These are phyloP conservation scores for Aureobasidium sp. DNA, from an alignment of 2,329 filamentous ascomycete species.

Conservation along the genomic window DNA sequence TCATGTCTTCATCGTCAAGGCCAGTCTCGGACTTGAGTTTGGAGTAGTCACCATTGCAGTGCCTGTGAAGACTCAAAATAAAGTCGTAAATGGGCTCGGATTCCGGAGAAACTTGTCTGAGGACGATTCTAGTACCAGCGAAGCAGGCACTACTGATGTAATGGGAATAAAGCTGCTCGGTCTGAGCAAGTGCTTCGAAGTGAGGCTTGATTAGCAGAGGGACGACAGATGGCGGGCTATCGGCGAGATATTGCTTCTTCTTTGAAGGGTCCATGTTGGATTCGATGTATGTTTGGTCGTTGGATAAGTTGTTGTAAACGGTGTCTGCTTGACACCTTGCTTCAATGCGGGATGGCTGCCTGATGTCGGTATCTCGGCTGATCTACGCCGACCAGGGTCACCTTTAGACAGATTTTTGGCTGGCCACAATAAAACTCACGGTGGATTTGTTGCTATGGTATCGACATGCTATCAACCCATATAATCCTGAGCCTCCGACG, in stretches of 20 bases:
- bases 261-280: conserved; percentile 36
- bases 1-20: conserved; percentile 34
- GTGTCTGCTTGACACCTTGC: conserved; percentile 7
- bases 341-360: not conserved
- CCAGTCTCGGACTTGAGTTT: conserved; percentile 36
- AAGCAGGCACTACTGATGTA: conserved; percentile 56
- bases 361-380: not conserved
- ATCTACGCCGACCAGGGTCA: not conserved
- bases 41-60: conserved; percentile 44
- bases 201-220: conserved; percentile 86
- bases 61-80: conserved; percentile 44
- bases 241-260: conserved; percentile 71
- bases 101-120: conserved; percentile 47
- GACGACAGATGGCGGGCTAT: conserved; percentile 82
- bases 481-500: not conserved
- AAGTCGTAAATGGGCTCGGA: conserved; percentile 49
- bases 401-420: not conserved
- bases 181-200: conserved; percentile 68
- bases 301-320: not conserved
- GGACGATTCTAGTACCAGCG: conserved; percentile 44
- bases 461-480: not conserved
- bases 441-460: not conserved
- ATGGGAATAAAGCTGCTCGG: conserved; percentile 54
- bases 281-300: not conserved
- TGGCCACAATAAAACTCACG: not conserved